Base-by-base conservation (phyloP, 768 basidiomycete genomes). In the Pisolithus albus region DNA sequence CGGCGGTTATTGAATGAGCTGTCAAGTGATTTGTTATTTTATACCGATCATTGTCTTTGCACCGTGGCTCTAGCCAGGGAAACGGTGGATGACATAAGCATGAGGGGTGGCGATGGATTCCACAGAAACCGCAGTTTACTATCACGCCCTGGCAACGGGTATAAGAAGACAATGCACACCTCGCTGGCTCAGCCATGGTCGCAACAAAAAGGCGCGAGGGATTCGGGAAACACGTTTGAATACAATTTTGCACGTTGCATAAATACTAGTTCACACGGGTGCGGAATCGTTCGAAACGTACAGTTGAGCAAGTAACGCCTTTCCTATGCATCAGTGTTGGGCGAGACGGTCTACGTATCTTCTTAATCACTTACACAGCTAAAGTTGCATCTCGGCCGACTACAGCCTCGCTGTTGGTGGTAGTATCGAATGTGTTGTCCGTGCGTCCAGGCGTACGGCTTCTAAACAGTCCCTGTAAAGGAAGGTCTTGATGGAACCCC, bases 401-500 rank as follows among this genome's bases (percentile, higher is more conserved):
- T 45, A 53, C 36, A 53, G 37, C 36, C 49, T 51, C 46, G 50
- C 50, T n/a, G 28, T 43, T 24, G 50, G 49, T n/a, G 15, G 47
- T 6, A 51, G 49, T 10, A 51, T 38, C 11, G 49, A 26, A 46
- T 63, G 51, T 24, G 51, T 45, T 24, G 51, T 45, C 19, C 53
- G 51, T 9, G 56, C 53, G 46, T 61, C 61, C 51, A 56, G 45
- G 11, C 52, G 56, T 15, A 80, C 72, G 8, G 61, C 59, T 46
- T 78, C 69, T 47, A 86, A 61, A 16, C 76, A 73, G 48, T 81
- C 77, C 41, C 70, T 72, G 62, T 86, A 85, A 7, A 88, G 55
- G 55, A 80, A 77, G 19, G 61, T 61, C 82, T 85, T 88, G 61
- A 88, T 85, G 47, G 83, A 47, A 8, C 87, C 88, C 82, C 83